Evolutionary conservation across 768 basidiomycete species (phyloP).

Genomic region (Favolaschia claudopus): DNA sequence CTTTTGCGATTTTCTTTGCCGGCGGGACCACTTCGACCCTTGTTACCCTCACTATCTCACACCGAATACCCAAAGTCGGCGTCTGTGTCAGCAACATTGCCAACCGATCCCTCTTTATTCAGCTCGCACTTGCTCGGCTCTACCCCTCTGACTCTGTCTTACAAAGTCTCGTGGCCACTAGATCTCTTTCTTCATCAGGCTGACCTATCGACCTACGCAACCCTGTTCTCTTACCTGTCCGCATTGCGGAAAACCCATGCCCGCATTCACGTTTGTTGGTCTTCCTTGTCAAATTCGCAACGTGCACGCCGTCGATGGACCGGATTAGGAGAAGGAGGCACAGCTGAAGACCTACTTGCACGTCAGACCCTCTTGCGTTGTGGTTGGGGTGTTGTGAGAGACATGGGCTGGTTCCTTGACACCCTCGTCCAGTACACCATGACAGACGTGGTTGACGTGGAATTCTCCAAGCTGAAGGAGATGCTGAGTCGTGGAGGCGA

Average conservation of each 20-base stretch:
- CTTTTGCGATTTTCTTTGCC: constrained; percentile 80
- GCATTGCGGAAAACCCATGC: constrained; percentile 86
- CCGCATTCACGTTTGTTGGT: constrained; percentile 83
- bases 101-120: constrained; percentile 59
- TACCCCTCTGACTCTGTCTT: constrained; percentile 74
- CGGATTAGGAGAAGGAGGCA: constrained; percentile 86
- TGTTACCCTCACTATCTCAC: constrained; percentile 74
- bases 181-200: constrained; percentile 86
- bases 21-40: constrained; percentile 80
- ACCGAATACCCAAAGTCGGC: constrained; percentile 31
- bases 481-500: constrained; percentile 46
- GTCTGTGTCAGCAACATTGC: constrained; percentile 49
- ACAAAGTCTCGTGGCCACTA: constrained; percentile 83
- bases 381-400: constrained; percentile 86
- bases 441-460: constrained; percentile 89
- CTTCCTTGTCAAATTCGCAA: constrained; percentile 84
- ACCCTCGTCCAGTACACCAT: constrained; percentile 84
- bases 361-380: constrained; percentile 74
- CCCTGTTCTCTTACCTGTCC: constrained; percentile 83
- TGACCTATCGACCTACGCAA: constrained; percentile 77
- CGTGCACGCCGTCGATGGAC: constrained; percentile 87
- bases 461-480: constrained; percentile 76
- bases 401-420: constrained; percentile 94
- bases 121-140: constrained; percentile 77
- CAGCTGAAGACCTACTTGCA: constrained; percentile 69